Conservation (phyloP, 1,139 yeast genomes). For the Diutina pseudorugosa region DNA sequence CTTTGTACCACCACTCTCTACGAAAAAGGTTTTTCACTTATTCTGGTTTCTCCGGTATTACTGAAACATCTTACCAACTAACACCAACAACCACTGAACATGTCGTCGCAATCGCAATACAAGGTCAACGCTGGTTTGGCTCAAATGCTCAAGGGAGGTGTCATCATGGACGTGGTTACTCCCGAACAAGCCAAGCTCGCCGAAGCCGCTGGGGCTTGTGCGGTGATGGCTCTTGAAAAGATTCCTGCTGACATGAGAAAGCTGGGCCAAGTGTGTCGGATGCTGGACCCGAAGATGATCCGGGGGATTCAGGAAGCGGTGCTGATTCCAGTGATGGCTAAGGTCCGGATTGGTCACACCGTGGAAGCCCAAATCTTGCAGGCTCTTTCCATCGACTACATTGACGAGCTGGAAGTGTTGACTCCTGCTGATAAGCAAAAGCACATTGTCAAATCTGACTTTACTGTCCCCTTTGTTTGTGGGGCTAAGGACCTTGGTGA, state of each 20-base stretch:
- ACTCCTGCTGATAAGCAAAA: conserved; percentile 67
- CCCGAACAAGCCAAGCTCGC: conserved; percentile 48
- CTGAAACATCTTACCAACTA: neutral
- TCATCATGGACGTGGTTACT: conserved; percentile 42
- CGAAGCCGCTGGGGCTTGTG: conserved; percentile 80
- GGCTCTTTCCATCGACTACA: conserved; percentile 65
- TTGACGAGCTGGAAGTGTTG: conserved; percentile 76
- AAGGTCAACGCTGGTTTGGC: conserved; percentile 74
- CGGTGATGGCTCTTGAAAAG: conserved; percentile 82
- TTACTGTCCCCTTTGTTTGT: conserved; percentile 73
- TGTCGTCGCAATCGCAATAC: conserved; percentile 29
- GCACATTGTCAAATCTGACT: conserved; percentile 53
- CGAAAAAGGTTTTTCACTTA: too few relatives aligned
- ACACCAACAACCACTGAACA: neutral
- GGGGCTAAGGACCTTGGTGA: conserved; percentile 82
- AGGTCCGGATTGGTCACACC: conserved; percentile 74
- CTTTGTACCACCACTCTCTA: too few relatives aligned
- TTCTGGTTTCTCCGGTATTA: too few relatives aligned
- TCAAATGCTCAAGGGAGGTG: conserved; percentile 73
- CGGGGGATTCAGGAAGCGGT: conserved; percentile 63
- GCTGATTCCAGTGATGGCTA: conserved; percentile 78
- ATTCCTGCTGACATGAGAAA: conserved; percentile 84
- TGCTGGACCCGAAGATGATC: conserved; percentile 82
- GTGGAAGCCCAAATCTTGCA: conserved; percentile 78
- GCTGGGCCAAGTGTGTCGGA: conserved; percentile 75